Base-by-base conservation (phyloP, 1,284 basidiomycete species). In the Schizophyllum amplum region DNA sequence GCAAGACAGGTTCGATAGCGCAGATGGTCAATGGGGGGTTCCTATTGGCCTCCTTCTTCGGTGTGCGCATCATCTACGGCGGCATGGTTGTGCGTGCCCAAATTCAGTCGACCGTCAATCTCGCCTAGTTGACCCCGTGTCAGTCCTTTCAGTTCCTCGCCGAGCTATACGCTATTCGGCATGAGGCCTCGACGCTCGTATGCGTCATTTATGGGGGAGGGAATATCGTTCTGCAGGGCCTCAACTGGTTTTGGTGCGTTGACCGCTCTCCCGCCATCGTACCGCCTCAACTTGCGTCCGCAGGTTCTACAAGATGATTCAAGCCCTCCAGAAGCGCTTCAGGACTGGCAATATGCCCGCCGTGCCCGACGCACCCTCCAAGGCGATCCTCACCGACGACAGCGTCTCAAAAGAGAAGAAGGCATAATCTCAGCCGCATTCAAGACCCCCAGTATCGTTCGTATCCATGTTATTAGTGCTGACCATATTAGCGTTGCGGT, bases 191-290 rank as follows among this genome's bases (percentile, higher is more conserved):
- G 1, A 57, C 72, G 47, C 27, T 67, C 23, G 80, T 83, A 61
- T 61, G 78, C 17, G 47, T 81, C 46, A 67, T 78, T 9, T 88
- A 82, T 60, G 75, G 75, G 1, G 51, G 66, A 1, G 84, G 82
- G 9, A 89, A 87, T 63, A 55, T 85, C 46, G 63, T 81, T 47
- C 72, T 91, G 17, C 82, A 87, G 63, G 70, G 75, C 3, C 73
- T 91, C 24, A 91, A 90, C 67, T 79, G 81, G 73, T 75, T 85
- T 64, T 91, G 88, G 88, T 90, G 57, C 51, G 80, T 23, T 15
- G n/a, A n/a, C n/a, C 24, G 22, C 20, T 49, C 7, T 20, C 24
- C 22, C 22, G 11, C 33, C 26, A 26, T 21, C 42, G 22, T 25
- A 22, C 2, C 33, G 22, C 48, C 49, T 46, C 24, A 21, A 55